phyloP scores from a whole-genome alignment of 2,329 filamentous ascomycete genomes.

The Magnaporthales sp. region DNA sequence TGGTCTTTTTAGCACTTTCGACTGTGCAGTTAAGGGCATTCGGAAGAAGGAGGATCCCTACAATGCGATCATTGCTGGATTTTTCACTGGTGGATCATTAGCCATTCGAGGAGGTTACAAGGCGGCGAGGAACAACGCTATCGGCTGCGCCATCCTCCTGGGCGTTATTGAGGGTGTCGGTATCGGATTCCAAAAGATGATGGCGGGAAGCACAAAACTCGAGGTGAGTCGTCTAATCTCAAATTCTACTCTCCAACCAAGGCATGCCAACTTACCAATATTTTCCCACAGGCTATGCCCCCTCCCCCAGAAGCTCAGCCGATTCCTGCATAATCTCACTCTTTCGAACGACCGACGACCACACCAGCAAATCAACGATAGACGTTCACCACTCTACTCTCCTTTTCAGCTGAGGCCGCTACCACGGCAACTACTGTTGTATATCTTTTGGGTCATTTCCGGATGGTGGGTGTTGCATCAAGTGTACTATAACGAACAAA shows the following conservation, averaged over 20 bases:
- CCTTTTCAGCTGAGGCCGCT: neutral
- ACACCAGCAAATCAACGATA: constrained; percentile 3
- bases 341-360: constrained; percentile 1
- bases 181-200: constrained; percentile 91
- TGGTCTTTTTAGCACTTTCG: constrained; percentile 89
- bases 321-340: constrained; percentile 1
- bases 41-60: constrained; percentile 96
- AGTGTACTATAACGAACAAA: constrained; percentile 3
- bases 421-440: neutral
- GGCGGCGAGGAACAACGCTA: constrained; percentile 89
- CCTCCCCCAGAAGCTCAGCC: constrained; percentile 6
- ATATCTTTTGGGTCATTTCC: neutral
- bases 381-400: constrained; percentile 5
- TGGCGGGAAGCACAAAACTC: constrained; percentile 79
- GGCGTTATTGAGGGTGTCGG: constrained; percentile 97
- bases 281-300: constrained; percentile 2
- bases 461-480: constrained; percentile 1
- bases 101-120: constrained; percentile 87
- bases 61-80: constrained; percentile 95
- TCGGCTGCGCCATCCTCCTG: constrained; percentile 88
- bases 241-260: neutral
- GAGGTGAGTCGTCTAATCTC: constrained; percentile 45
- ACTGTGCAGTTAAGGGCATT: constrained; percentile 91
- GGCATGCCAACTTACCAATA: neutral
- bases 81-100: constrained; percentile 89